These are phyloP conservation scores for Imleria badia DNA, from an alignment of 768 basidiomycete genomes.

Conservation along the genomic window DNA sequence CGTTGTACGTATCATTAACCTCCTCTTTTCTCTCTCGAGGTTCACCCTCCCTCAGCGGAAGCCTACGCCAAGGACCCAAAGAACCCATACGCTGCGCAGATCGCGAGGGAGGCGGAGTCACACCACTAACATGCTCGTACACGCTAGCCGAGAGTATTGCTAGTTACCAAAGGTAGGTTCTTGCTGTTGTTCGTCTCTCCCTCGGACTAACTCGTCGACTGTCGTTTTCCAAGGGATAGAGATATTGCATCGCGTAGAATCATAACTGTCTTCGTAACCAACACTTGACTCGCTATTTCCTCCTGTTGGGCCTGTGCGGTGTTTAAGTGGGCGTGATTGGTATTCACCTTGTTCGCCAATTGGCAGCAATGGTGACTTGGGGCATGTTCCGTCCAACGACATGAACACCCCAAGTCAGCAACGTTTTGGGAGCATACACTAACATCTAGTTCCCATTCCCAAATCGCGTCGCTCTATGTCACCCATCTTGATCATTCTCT, in stretches of 20 bases:
- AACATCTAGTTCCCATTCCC: not conserved
- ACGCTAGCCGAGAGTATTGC: not conserved
- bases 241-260: constrained; percentile 18
- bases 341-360: not conserved
- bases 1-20: constrained; percentile 54
- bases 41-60: constrained; percentile 45
- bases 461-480: not conserved
- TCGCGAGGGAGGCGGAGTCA: constrained; percentile 61
- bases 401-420: too few relatives aligned
- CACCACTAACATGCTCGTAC: constrained; percentile 33
- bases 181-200: not conserved
- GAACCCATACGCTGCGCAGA: constrained; percentile 79
- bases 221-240: constrained; percentile 8
- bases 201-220: not conserved
- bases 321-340: not conserved
- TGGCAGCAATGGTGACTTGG: not conserved
- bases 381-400: not conserved
- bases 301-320: not conserved
- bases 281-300: constrained; percentile 1
- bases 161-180: constrained; percentile 9
- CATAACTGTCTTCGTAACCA: constrained; percentile 4
- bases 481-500: not conserved
- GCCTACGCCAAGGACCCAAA: constrained; percentile 71
- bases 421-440: not conserved
- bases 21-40: not conserved